Base-by-base conservation (phyloP, 768 basidiomycete genomes). In the Mycena chlorophos region DNA sequence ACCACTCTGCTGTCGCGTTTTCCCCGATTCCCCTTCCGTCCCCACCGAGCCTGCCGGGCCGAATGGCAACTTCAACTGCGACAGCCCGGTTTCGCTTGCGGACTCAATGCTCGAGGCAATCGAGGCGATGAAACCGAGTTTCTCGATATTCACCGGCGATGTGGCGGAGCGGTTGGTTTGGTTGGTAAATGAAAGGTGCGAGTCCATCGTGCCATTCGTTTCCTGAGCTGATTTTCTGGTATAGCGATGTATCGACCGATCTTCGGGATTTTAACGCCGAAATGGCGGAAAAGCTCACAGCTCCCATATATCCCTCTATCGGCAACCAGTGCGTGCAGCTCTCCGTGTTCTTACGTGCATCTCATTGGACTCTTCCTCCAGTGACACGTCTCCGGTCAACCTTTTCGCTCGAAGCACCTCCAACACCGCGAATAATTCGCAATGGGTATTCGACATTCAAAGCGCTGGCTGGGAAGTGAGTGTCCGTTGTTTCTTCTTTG, bases 341-440 rank as follows among this genome's bases (percentile, higher is more conserved):
- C 22, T 23, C 22, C 40, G 17, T 10, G 40, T n/a, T 8, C 16
- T 43, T 8, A 37, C 12, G 10, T 37, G 12, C 10, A 43, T 43
- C 16, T 43, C 40, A 23, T 23, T 43, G 8, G 20, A 43, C 17
- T 8, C 8, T 23, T 8, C 40, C 19, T 13, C 2, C 48, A 72
- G 71, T 61, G 72, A 74, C 56, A 58, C 68, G 26, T 63, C 68
- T 3, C 71, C 73, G 25, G 71, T 71, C 34, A 74, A 74, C 59
- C 58, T 62, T 29, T 74, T 74, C 62, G 69, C 73, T 3, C 66
- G 70, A 3, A 57, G 58, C 20, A 66, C 63, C 27, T 66, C 65
- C 23, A 29, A 43, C 2, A 58, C 57, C 4, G 39, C 49, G 5
- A 52, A 60, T 34, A 49, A 25, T 25, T 29, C 46, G 5, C 40